Conservation (phyloP, 2,329 filamentous ascomycete species). For the Pseudocercospora musae region DNA sequence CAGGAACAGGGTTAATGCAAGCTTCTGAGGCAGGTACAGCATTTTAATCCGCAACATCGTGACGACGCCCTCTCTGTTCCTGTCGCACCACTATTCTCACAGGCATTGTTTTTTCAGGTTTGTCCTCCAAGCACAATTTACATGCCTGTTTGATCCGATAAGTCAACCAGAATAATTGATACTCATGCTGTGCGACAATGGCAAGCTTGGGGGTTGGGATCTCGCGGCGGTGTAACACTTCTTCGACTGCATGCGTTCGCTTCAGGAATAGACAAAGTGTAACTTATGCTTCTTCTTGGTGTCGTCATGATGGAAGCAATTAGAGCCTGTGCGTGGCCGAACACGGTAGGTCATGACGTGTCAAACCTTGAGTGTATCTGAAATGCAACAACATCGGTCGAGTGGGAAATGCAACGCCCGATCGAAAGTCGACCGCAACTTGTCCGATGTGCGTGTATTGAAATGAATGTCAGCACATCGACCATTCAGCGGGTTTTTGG, state of each 20-base stretch:
- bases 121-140: neutral
- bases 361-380: slow-evolving; percentile 1
- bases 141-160: neutral
- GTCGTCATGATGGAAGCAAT: neutral
- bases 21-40: neutral
- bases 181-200: neutral
- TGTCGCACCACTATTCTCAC: neutral
- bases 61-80: neutral
- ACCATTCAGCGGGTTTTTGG: neutral
- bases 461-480: neutral
- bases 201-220: neutral
- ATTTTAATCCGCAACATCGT: neutral
- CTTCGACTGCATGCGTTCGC: neutral
- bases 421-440: neutral
- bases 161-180: neutral
- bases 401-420: neutral
- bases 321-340: neutral
- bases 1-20: neutral
- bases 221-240: neutral
- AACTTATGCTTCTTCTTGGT: neutral
- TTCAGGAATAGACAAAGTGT: neutral
- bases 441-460: neutral
- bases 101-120: neutral
- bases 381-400: neutral
- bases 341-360: neutral